phyloP scores from a whole-genome alignment of 1,139 yeast species.

The Kluyveromyces sp. region DNA sequence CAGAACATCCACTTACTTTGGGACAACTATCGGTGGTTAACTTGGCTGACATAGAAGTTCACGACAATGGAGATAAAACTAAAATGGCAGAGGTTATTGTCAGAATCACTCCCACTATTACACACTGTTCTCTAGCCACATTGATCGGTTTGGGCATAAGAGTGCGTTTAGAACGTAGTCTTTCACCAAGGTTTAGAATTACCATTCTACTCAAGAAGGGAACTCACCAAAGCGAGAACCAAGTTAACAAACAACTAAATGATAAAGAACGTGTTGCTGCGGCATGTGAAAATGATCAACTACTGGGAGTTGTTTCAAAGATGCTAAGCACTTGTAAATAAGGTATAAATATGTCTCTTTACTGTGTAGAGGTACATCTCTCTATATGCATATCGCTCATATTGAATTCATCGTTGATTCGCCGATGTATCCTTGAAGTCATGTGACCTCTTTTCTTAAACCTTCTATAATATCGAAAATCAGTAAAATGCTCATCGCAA shows the following conservation, averaged over 20 bases:
- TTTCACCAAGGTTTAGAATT: conserved; percentile 79
- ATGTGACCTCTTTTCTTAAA: no score
- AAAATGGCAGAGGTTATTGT: conserved; percentile 72
- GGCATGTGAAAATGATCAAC: conserved; percentile 94
- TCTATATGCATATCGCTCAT: no score
- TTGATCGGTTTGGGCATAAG: conserved; percentile 91
- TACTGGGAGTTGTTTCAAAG: conserved; percentile 77
- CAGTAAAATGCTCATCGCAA: no score
- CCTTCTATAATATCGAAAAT: no score
- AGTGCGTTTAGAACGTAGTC: conserved; percentile 80
- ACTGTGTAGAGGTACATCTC: background rate
- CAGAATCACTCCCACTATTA: conserved; percentile 91
- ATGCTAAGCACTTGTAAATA: conserved; percentile 77
- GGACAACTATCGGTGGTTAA: conserved; percentile 95
- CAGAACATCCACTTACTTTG: conserved; percentile 92
- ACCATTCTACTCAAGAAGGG: conserved; percentile 80
- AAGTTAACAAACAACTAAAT: conserved; percentile 91
- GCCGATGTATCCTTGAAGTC: no score
- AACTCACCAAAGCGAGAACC: conserved; percentile 90
- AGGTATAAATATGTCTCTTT: background rate
- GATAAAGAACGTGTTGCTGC: conserved; percentile 98
- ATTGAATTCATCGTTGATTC: no score
- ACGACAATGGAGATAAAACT: conserved; percentile 42
- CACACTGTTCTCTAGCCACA: conserved; percentile 95
- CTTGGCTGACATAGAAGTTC: conserved; percentile 66